Conservation (phyloP, 2,329 filamentous ascomycete species). For the Rhinocladiella similis region DNA sequence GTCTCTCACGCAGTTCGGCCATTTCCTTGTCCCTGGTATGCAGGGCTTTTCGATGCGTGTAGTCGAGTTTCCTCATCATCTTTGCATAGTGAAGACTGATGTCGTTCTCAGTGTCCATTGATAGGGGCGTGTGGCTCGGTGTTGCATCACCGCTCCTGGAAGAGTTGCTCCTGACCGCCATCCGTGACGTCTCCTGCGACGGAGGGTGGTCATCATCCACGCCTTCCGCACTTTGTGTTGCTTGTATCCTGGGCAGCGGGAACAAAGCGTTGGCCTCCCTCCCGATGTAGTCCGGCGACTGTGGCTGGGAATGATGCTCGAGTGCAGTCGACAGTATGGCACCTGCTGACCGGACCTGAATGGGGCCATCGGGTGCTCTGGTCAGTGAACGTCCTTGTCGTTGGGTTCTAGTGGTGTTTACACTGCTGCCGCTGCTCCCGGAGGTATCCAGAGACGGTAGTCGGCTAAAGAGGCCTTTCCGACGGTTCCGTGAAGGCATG, state of each 20-base stretch:
- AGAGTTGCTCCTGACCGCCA: not conserved
- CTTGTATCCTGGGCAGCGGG: conserved; percentile 9
- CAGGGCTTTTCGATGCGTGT: conserved; percentile 32
- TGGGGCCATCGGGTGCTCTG: not conserved
- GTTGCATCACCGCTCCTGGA: not conserved
- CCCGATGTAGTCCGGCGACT: conserved; percentile 23
- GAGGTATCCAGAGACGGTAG: conserved; percentile 29
- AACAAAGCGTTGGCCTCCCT: conserved; percentile 16
- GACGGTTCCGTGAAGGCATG: conserved; percentile 12
- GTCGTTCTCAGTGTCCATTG: conserved; percentile 35
- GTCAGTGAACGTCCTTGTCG: not conserved
- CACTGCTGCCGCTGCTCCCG: not conserved
- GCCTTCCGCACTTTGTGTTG: conserved; percentile 14
- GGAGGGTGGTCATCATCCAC: not conserved
- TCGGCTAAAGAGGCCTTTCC: conserved; percentile 26
- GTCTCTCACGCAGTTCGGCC: conserved; percentile 29
- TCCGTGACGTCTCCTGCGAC: not conserved
- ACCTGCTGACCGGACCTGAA: conserved; percentile 20
- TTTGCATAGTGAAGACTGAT: conserved; percentile 32
- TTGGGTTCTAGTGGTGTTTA: not conserved
- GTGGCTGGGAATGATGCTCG: conserved; percentile 4
- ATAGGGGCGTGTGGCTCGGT: conserved; percentile 23
- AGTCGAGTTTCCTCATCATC: conserved; percentile 35
- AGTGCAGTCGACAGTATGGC: conserved; percentile 5
- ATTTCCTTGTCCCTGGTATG: conserved; percentile 34